Evolutionary conservation across 345 rosid species (phyloP).

Genomic region (Eucalyptus sp.): DNA sequence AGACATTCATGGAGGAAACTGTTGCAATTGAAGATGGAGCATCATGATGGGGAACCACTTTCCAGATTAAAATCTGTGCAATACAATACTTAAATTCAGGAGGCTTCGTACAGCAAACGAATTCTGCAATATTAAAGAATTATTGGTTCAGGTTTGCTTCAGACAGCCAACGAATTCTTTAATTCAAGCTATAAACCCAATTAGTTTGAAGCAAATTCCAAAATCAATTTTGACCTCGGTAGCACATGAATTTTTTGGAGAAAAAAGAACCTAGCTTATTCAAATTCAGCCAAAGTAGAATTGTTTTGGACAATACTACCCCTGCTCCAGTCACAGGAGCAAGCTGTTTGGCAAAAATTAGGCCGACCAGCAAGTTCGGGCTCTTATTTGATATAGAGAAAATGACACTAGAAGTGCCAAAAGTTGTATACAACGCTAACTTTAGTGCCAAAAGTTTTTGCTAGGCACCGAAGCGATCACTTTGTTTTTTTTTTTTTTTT

Average conservation of each 20-base stretch:
- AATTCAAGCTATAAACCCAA: background rate
- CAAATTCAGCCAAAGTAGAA: background rate
- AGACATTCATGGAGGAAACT: slow-evolving; percentile 3
- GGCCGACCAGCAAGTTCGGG: background rate
- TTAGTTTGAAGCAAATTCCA: background rate
- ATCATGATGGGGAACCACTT: slow-evolving; percentile 17
- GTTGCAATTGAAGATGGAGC: slow-evolving; percentile 2
- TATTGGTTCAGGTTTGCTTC: background rate
- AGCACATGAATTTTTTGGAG: background rate
- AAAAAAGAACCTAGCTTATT: background rate
- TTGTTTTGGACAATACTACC: background rate
- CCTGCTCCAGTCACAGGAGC: background rate
- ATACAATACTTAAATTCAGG: background rate
- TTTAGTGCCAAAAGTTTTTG: no score
- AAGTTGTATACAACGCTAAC: fast-evolving
- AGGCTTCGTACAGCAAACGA: background rate
- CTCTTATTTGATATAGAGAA: background rate
- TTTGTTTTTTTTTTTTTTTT: no score
- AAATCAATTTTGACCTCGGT: background rate
- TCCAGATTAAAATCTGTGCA: slow-evolving; percentile 83
- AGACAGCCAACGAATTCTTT: background rate
- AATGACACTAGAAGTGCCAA: no score
- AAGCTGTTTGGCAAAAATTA: background rate
- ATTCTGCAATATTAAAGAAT: background rate
- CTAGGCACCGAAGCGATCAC: no score